A percentile compares a stretch with the other conserved stretches of the same genome.
Evolutionary conservation across 208 protist genomes (phyloP).

Genomic region (Wallacemonas collosoma): DNA sequence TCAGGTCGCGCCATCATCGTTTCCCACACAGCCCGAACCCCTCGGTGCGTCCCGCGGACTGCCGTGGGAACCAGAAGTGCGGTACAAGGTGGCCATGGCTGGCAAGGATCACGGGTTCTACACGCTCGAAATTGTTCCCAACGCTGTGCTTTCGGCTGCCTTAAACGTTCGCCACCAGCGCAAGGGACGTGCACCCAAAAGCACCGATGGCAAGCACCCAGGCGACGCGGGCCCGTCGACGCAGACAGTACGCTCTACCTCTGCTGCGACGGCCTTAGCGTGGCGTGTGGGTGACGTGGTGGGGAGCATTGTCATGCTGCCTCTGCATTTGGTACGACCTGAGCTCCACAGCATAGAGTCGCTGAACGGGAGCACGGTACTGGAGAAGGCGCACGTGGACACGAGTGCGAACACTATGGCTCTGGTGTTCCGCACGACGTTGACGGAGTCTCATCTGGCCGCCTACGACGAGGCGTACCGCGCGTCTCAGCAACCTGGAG

Average conservation of each 20-base stretch:
- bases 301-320: slow-evolving; percentile 61
- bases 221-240: background rate
- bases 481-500: slow-evolving; percentile 19
- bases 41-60: background rate
- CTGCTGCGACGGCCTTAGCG: background rate
- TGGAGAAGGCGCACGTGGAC: slow-evolving; percentile 64
- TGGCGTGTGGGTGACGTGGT: slow-evolving; percentile 54
- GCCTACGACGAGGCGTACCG: slow-evolving; percentile 27
- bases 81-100: slow-evolving; percentile 33
- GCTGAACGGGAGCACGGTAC: slow-evolving; percentile 28
- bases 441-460: slow-evolving; percentile 48
- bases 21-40: background rate
- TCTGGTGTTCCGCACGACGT: slow-evolving; percentile 47
- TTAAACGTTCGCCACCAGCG: slow-evolving; percentile 4
- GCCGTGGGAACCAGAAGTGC: slow-evolving; percentile 33
- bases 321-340: slow-evolving; percentile 71
- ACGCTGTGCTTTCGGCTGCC: background rate
- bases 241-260: background rate
- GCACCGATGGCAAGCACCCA: slow-evolving; percentile 15
- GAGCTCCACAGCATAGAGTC: slow-evolving; percentile 67
- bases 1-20: background rate
- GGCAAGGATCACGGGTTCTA: slow-evolving; percentile 50
- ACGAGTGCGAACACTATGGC: slow-evolving; percentile 63
- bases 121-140: slow-evolving; percentile 16
- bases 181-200: slow-evolving; percentile 23